Percentiles rank a stretch among this genome's conserved stretches.
These are phyloP conservation scores for Eragrostis nindensis DNA, from an alignment of 176 grass and related monocot genomes.

Conservation along the genomic window DNA sequence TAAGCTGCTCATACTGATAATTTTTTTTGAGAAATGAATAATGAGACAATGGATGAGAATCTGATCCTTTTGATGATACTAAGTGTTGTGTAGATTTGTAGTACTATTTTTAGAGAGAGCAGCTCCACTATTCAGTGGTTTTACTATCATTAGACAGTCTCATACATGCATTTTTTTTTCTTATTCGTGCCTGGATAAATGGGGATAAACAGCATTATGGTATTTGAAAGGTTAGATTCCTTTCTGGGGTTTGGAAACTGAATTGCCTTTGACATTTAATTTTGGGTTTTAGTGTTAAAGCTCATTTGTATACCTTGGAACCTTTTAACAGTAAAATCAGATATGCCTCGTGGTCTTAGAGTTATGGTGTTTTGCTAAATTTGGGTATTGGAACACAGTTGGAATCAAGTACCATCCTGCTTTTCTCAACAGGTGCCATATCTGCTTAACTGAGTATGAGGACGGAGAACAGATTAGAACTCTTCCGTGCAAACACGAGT, in stretches of 20 bases:
- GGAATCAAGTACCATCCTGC: background rate
- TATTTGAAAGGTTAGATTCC: constrained; percentile 10
- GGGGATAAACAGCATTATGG: background rate
- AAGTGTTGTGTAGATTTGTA: background rate
- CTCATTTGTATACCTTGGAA: background rate
- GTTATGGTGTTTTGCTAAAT: background rate
- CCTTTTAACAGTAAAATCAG: background rate
- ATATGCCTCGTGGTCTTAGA: background rate
- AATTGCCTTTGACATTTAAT: constrained; percentile 9
- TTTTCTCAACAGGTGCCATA: constrained; percentile 72
- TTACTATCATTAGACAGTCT: constrained; percentile 6
- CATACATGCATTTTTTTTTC: background rate
- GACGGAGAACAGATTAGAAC: constrained; percentile 86
- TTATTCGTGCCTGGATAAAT: background rate
- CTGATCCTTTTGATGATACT: constrained; percentile 9
- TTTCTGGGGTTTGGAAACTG: background rate
- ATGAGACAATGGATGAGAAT: background rate
- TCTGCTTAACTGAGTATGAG: constrained; percentile 93
- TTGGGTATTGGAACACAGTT: constrained; percentile 3
- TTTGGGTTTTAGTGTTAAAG: background rate
- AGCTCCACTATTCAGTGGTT: background rate
- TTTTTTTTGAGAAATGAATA: background rate
- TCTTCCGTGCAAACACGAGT: constrained; percentile 90
- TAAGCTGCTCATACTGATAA: background rate
- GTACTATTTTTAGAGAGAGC: background rate